Percentiles rank a stretch among this genome's conserved stretches.
phyloP scores from a whole-genome alignment of 805 yeast species.

The Metschnikowia lunata region DNA sequence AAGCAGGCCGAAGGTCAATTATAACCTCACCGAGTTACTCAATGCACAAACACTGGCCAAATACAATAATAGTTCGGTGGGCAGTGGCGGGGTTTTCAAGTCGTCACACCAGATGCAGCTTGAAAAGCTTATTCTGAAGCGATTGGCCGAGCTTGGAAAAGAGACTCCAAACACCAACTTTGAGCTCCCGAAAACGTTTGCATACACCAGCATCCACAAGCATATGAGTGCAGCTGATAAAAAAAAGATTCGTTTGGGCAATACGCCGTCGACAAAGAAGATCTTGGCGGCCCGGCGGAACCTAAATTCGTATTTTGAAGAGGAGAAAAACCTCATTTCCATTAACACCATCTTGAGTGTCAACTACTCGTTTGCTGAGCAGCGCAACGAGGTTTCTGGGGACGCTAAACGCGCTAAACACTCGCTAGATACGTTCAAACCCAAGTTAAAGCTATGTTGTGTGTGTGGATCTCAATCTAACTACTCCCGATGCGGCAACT shows the following conservation, averaged over 20 bases:
- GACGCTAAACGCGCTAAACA: constrained; percentile 16
- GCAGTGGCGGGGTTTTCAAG: constrained; percentile 32
- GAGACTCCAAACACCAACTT: constrained; percentile 30
- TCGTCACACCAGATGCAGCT: constrained; percentile 41
- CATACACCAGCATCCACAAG: constrained; percentile 30
- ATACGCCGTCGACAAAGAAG: constrained; percentile 41
- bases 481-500: constrained; percentile 36
- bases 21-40: constrained; percentile 40
- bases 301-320: constrained; percentile 43
- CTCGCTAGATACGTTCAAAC: constrained; percentile 19
- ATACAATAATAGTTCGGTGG: constrained; percentile 20
- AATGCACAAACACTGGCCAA: constrained; percentile 38
- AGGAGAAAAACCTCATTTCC: constrained; percentile 40
- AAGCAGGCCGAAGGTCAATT: constrained; percentile 40
- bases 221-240: constrained; percentile 18
- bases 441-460: constrained; percentile 37
- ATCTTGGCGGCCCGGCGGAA: constrained; percentile 41
- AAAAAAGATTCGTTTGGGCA: constrained; percentile 32
- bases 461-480: constrained; percentile 36
- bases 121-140: constrained; percentile 34
- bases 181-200: constrained; percentile 40
- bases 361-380: constrained; percentile 40
- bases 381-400: constrained; percentile 20
- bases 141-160: constrained; percentile 33
- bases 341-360: constrained; percentile 39